A percentile compares a stretch with the other conserved stretches of the same genome.
Conservation (phyloP, 805 yeast species). For the Ogataea populi-albae region DNA sequence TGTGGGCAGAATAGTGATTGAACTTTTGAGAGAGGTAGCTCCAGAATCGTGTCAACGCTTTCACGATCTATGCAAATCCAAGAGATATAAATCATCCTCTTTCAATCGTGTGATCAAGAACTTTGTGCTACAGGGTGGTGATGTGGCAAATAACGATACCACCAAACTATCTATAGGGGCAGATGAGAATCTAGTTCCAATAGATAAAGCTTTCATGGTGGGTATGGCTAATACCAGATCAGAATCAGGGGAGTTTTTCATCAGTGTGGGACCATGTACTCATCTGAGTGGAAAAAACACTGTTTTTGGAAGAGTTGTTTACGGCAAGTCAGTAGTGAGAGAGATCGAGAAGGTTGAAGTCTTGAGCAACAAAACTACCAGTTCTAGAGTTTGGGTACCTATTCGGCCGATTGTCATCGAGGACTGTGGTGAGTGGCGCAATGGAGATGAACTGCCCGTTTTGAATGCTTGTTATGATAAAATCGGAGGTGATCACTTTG, state of each 20-base stretch:
- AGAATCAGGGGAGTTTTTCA: constrained; percentile 49
- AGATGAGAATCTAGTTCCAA: constrained; percentile 52
- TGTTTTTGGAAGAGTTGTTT: constrained; percentile 67
- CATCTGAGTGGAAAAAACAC: constrained; percentile 77
- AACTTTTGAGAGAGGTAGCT: constrained; percentile 47
- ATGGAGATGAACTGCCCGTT: constrained; percentile 51
- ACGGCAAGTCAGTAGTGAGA: constrained; percentile 68
- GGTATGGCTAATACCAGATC: constrained; percentile 64
- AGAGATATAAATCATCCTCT: constrained; percentile 39
- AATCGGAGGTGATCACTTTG: constrained; percentile 68
- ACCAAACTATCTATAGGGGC: too few species aligned
- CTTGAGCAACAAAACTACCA: constrained; percentile 35
- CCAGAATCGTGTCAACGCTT: constrained; percentile 58
- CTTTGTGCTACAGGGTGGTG: constrained; percentile 73
- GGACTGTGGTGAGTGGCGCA: constrained; percentile 64
- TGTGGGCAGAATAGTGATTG: constrained; percentile 61
- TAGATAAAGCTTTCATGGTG: constrained; percentile 48
- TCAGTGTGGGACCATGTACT: constrained; percentile 64
- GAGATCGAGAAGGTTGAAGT: constrained; percentile 54
- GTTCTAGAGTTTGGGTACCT: constrained; percentile 31
- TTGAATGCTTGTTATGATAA: constrained; percentile 58
- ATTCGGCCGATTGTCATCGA: constrained; percentile 43
- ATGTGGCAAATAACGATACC: constrained; percentile 21
- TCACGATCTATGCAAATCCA: constrained; percentile 41
- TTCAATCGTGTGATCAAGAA: constrained; percentile 67